Conservation (phyloP, 2,329 filamentous ascomycete species). For the Coniochaeta ligniaria region DNA sequence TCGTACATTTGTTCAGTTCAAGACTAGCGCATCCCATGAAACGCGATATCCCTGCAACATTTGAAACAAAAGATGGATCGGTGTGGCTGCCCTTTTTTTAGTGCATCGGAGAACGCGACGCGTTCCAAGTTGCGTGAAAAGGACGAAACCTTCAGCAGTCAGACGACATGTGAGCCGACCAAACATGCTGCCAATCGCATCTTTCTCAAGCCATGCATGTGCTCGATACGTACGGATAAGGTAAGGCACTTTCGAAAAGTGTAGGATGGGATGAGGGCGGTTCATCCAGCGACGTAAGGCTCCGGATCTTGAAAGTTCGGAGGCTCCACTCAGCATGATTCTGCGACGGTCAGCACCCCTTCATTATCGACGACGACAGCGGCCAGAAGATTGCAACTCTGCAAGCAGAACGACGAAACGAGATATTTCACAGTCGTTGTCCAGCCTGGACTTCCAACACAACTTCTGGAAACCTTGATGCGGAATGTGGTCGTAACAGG, state of each 20-base stretch:
- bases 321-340: neutral
- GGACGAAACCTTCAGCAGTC: neutral
- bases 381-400: neutral
- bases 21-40: slow-evolving; percentile 7
- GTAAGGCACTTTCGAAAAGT: too few relatives aligned
- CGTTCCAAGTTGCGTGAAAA: neutral
- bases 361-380: neutral
- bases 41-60: slow-evolving; percentile 6
- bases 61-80: slow-evolving; percentile 13
- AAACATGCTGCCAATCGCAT: neutral
- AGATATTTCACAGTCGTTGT: neutral
- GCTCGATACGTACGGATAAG: too few relatives aligned
- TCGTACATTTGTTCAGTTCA: neutral
- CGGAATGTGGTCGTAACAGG: too few relatives aligned
- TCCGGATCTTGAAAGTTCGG: neutral
- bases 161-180: neutral
- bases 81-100: neutral
- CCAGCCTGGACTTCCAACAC: too few relatives aligned
- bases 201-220: neutral
- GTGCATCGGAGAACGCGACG: neutral
- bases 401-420: neutral
- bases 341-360: neutral
- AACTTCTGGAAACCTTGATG: too few relatives aligned
- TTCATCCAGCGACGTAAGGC: too few relatives aligned
- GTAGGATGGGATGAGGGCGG: neutral